Conservation (phyloP, 1,284 basidiomycete genomes). For the Pseudozyma tsukubaensis region DNA sequence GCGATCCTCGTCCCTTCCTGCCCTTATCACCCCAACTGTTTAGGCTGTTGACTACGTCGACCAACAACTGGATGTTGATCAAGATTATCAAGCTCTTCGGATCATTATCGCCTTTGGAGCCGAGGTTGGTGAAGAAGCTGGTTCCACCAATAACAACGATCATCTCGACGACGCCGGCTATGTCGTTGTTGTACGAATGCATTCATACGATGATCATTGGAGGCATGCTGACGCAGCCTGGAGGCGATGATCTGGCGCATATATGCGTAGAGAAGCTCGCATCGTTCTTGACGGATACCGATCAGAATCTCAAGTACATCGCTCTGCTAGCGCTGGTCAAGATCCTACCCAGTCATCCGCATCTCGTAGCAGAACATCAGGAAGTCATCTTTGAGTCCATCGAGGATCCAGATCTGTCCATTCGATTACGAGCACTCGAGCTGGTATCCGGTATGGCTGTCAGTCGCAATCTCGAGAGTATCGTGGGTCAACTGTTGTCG, state of each 20-base stretch:
- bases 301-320: slow-evolving; percentile 96
- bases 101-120: slow-evolving; percentile 81
- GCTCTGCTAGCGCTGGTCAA: slow-evolving; percentile 93
- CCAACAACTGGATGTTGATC: slow-evolving; percentile 99
- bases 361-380: slow-evolving; percentile 90
- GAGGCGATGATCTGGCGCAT: slow-evolving; percentile 78
- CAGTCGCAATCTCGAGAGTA: slow-evolving; percentile 83
- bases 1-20: slow-evolving; percentile 60
- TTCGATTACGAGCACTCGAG: slow-evolving; percentile 93
- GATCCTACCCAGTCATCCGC: slow-evolving; percentile 90
- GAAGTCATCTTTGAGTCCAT: slow-evolving; percentile 89
- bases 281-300: slow-evolving; percentile 87
- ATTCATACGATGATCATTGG: slow-evolving; percentile 98
- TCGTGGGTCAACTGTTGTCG: slow-evolving; percentile 85
- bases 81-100: slow-evolving; percentile 86
- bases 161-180: slow-evolving; percentile 94
- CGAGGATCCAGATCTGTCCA: slow-evolving; percentile 92
- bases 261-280: slow-evolving; percentile 94
- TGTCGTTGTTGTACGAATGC: slow-evolving; percentile 96
- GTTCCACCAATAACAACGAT: slow-evolving; percentile 92
- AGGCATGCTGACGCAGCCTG: slow-evolving; percentile 78
- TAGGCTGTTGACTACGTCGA: slow-evolving; percentile 89
- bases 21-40: slow-evolving; percentile 86
- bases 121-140: slow-evolving; percentile 91
- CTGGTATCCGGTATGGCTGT: slow-evolving; percentile 91